Evolutionary conservation across 2,329 filamentous ascomycete species (phyloP).

Genomic region (Ceratocystis alfenasii): DNA sequence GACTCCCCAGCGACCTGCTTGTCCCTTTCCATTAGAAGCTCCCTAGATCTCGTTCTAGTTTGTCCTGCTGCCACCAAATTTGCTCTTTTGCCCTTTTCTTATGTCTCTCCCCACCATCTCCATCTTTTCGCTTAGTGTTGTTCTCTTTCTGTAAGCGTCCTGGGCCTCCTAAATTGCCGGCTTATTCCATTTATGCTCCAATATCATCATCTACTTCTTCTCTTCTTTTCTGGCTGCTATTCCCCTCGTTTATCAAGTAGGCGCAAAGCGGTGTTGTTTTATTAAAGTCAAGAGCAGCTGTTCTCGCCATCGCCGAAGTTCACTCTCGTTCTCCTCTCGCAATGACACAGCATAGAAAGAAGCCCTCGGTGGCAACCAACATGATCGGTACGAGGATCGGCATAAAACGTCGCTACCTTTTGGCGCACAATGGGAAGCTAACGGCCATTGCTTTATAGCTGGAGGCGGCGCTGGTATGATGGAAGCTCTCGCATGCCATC

Average conservation of each 20-base stretch:
- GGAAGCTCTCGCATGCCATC: constrained; percentile 94
- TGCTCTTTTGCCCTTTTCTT: background rate
- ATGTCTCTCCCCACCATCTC: background rate
- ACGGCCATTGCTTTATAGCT: constrained; percentile 53
- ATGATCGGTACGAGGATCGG: constrained; percentile 56
- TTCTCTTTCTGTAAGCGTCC: background rate
- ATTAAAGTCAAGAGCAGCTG: background rate
- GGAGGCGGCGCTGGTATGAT: constrained; percentile 98
- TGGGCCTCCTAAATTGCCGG: background rate
- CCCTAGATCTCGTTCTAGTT: background rate
- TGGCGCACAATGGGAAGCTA: background rate
- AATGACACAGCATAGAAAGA: constrained; percentile 35
- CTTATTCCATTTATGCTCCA: background rate
- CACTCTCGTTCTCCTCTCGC: constrained; percentile 16
- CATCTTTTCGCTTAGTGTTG: constrained; percentile 15
- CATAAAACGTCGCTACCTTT: background rate
- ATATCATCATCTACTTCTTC: constrained; percentile 12
- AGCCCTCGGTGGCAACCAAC: constrained; percentile 82
- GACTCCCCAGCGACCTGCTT: background rate
- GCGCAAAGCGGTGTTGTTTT: background rate
- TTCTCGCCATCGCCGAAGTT: background rate
- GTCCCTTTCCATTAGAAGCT: background rate
- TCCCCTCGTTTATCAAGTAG: background rate
- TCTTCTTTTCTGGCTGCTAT: constrained; percentile 15
- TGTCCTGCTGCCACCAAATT: background rate